Conservation (phyloP, 345 rosid species). For the Euphorbia tirucalli region DNA sequence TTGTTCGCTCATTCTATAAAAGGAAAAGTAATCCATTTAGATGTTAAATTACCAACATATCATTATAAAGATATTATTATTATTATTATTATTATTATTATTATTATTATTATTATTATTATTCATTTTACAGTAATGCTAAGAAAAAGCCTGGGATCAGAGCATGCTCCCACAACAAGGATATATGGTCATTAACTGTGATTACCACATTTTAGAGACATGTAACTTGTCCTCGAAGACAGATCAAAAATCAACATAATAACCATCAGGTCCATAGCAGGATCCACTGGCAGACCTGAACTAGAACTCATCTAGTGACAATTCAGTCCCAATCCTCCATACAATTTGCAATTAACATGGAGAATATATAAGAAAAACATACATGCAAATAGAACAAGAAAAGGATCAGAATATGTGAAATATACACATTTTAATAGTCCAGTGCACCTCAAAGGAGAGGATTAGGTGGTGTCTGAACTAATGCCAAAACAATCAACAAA, state of each 20-base stretch:
- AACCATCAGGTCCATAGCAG: no score
- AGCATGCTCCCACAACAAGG: neutral
- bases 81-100: no score
- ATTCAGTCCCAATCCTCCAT: no score
- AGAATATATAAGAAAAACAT: no score
- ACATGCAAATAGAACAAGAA: neutral
- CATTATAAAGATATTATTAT: neutral
- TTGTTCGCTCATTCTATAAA: neutral
- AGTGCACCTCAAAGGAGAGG: neutral
- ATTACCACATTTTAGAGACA: neutral
- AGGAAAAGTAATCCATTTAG: neutral
- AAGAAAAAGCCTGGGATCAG: neutral
- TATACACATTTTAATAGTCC: neutral
- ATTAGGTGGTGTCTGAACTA: neutral
- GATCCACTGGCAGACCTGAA: no score
- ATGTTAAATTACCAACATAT: neutral
- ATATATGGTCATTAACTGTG: neutral
- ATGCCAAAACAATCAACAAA: neutral
- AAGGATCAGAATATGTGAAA: neutral
- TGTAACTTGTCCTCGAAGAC: no score
- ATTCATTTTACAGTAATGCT: neutral
- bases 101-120: no score
- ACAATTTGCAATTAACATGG: no score
- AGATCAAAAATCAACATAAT: no score
- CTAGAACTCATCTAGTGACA: no score